Base-by-base conservation (phyloP, 2,329 filamentous ascomycete genomes). In the Fusarium mexicanum region DNA sequence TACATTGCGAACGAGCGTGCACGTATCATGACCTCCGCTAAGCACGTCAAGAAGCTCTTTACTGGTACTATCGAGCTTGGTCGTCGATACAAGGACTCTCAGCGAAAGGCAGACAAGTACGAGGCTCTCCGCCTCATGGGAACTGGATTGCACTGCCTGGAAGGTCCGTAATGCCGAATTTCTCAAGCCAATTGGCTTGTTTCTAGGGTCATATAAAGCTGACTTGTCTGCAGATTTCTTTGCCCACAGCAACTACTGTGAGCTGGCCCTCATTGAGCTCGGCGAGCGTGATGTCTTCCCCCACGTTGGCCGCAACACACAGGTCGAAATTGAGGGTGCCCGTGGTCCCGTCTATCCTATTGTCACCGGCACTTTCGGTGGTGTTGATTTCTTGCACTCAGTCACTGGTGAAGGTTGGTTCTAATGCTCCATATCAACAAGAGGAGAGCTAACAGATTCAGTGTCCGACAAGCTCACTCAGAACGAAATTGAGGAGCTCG, bases 211-310 rank as follows among this genome's bases (percentile, higher is more conserved):
- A 44, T n/a, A 11, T 16, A 11, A 40, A 38, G 60, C 71, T 77
- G 54, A 78, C 31, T 61, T 50, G 22, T 24, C 17, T 46, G 26
- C 61, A 90, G 95, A 98, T 81, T 98, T 92, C 85, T 92, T 95
- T 61, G 96, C 95, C 22, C 96, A 98, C 84, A 97, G 94, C 81
- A 98, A 98, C 86, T 98, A 97, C 84, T 91, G 88, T 20, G 95
- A 98, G 82, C 89, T 98, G 67, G 94, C 93, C 67, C 87, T 98
- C 54, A 95, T 96, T 77, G 95, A 98, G 81, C 84, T 98, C 78
- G 95, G 94, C 59, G 94, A 96, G 83, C 86, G 84, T 11, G 89
- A 93, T 69, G 84, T 98, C 68, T 98, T 98, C 82, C 94, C 96
- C 33, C 95, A 98, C 79, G 94, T 96, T 62, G 96, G 96, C 41